Base-by-base conservation (phyloP, 192 early-diverging fungal genomes). In the Coemansia sp. region DNA sequence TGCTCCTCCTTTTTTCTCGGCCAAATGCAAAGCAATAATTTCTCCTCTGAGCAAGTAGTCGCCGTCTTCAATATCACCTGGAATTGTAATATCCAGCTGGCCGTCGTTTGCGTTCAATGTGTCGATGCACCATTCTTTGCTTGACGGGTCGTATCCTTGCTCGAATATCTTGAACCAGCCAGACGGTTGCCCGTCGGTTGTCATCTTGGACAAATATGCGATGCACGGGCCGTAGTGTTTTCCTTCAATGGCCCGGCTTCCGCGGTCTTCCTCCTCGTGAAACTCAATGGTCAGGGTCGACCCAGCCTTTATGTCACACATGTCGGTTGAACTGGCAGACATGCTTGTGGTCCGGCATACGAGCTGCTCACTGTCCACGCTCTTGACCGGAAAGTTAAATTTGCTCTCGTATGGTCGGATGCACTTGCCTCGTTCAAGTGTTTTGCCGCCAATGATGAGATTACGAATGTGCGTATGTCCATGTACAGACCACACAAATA, bases 101-200 rank as follows among this genome's bases (percentile, higher is more conserved):
- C 76, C 76, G n/a, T 66, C 31, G 50, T 65, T 65, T 2, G 21
- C 52, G 16, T 55, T 72, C 6, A 78, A 7, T 10, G 55, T 48
- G n/a, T 73, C 62, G 11, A 64, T 65, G 57, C 76, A 73, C 76
- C 76, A 78, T 11, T 57, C 37, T 14, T 73, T 69, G 7, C 38
- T 56, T 3, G 10, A 49, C 2, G 49, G 6, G 26, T 72, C 49
- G 10, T 72, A 78, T 1, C 71, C 71, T 3, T 78, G 57, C 35
- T 78, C 66, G 17, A 59, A 72, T 9, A 73, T 69, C 38, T 78
- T 73, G 59, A 69, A 72, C 76, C 71, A 78, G 1, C 53, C 54
- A 1, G 72, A 17, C 12, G 52, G 51, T 7, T 43, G 29, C 0
- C 71, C 76, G 14, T 64, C 51, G 1, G 43, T 49, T 14, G 25